Base-by-base conservation (phyloP, 495 filamentous ascomycete species). In the Hyaloscypha finlandica region DNA sequence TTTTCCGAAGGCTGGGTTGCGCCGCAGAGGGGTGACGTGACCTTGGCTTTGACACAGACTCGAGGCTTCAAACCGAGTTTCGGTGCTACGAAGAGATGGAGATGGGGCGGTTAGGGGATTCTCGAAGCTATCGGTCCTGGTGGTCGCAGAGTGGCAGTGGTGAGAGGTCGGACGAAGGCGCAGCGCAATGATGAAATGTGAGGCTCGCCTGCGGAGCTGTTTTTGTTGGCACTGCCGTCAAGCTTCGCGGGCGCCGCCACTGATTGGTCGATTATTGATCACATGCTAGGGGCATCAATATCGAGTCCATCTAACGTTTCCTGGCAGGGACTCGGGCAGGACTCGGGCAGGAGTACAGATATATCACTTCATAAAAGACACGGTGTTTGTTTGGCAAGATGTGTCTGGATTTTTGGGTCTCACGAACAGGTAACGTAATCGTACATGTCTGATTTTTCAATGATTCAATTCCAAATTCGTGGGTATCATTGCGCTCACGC, bases 191-290 rank as follows among this genome's bases (percentile, higher is more conserved):
- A 62, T 61, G 68, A 70, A 66, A 63, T 66, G 48, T 56, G 63
- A 66, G 67, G 67, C 66, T 68, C 59, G 66, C 48, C 51, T 64
- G 65, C 33, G 65, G 59, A 68, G 59, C 65, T 68, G 53, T 63
- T 64, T 64, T 59, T 22, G 45, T 45, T 61, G 32, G 32, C 19
- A 57, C 53, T 39, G 3, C 53, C 20, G 29, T 32, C 33, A 62
- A 66, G 59, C 59, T 61, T 61, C 37, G 56, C 9, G 19, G n/a
- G 9, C 29, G 31, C 9, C 29, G 31, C n/a, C 55, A 19, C 32
- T 32, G 61, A 64, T 70, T 63, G 64, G 55, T 64, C 61, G 68
- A 64, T 70, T 70, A 67, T 3, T 37, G 20, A 48, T 67, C 64
- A 70, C 59, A 62, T 69, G 58, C 55, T 60, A 67, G 64, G 67